Evolutionary conservation across 139 green algal genomes (phyloP), one percentile per base, ranked within the genome.

Genomic region (Parachlorella kessleri): DNA sequence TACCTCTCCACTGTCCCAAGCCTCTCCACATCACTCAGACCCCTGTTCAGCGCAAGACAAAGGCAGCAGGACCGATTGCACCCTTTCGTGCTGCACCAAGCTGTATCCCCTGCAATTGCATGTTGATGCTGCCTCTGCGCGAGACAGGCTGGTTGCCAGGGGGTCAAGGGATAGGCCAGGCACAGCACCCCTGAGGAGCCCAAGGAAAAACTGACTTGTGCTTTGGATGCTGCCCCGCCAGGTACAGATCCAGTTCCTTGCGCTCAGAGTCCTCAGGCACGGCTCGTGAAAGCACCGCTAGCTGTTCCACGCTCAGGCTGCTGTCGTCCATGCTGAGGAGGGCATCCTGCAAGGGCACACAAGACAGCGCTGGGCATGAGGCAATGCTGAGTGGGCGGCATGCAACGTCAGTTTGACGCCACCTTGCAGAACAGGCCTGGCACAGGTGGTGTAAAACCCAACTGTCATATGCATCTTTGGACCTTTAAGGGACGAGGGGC

Each of bases 1-100:
- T 93, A 97, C 21, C 88, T 84, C 85, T 97, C 93, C 33, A 93
- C 89, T 0, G 85, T 90, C 59, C 90, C 93, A 66, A 97, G 92
- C 63, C 81, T 80, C 1, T 72, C 74, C 24, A 80, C 72, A n/a
- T 94, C 88, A 36, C 70, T 78, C 26, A 88, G 23, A 7, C 83
- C 87, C 28, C 66, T 71, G n/a, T n/a, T n/a, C n/a, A n/a, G n/a
- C n/a, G n/a, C n/a, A n/a, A n/a, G n/a, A n/a, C n/a, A n/a, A n/a
- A n/a, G n/a, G n/a, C n/a, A n/a, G n/a, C n/a, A n/a, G n/a, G n/a
- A n/a, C n/a, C n/a, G n/a, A n/a, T n/a, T n/a, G n/a, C n/a, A n/a
- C n/a, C n/a, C n/a, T n/a, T n/a, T n/a, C n/a, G n/a, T n/a, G n/a
- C n/a, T n/a, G n/a, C n/a, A n/a, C n/a, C n/a, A n/a, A n/a, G n/a